Conservation (phyloP, 305 asterid species). For the Rubia occidens region DNA sequence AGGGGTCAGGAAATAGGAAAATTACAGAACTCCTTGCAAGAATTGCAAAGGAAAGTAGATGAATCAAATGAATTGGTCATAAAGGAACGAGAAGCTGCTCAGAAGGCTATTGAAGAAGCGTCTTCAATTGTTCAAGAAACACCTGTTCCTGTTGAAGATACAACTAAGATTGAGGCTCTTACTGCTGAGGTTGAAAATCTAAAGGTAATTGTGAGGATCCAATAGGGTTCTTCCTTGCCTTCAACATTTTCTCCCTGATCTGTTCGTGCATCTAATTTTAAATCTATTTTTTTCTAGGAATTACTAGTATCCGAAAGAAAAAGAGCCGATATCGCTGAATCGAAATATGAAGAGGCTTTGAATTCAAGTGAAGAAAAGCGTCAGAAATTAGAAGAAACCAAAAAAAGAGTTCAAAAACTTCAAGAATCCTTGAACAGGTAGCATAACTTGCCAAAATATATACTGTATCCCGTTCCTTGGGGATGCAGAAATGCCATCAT, state of each 20-base stretch:
- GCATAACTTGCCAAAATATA: constrained; percentile 9
- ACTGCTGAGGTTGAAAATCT: constrained; percentile 56
- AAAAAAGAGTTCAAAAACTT: constrained; percentile 68
- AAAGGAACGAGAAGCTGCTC: constrained; percentile 58
- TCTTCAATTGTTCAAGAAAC: constrained; percentile 49
- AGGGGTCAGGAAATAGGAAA: constrained; percentile 54
- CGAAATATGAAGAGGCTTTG: constrained; percentile 50
- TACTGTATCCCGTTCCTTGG: constrained; percentile 1
- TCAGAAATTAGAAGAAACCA: constrained; percentile 77
- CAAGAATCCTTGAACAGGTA: constrained; percentile 92
- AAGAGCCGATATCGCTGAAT: constrained; percentile 75
- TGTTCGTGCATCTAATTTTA: not conserved
- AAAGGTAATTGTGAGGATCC: constrained; percentile 40
- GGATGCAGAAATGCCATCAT: constrained; percentile 5
- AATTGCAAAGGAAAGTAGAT: constrained; percentile 53
- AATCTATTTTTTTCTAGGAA: constrained; percentile 31
- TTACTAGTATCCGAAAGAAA: constrained; percentile 55
- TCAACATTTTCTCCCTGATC: constrained; percentile 3
- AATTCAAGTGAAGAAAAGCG: constrained; percentile 61
- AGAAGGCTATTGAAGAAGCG: constrained; percentile 64
- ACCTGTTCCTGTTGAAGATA: constrained; percentile 71
- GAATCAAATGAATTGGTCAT: constrained; percentile 45
- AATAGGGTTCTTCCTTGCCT: constrained; percentile 7
- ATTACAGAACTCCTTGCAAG: constrained; percentile 56
- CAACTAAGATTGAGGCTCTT: constrained; percentile 59